A percentile compares a stretch with the other conserved stretches of the same genome.
Conservation (phyloP, 139 green algal species). For the Dunaliella sp. region DNA sequence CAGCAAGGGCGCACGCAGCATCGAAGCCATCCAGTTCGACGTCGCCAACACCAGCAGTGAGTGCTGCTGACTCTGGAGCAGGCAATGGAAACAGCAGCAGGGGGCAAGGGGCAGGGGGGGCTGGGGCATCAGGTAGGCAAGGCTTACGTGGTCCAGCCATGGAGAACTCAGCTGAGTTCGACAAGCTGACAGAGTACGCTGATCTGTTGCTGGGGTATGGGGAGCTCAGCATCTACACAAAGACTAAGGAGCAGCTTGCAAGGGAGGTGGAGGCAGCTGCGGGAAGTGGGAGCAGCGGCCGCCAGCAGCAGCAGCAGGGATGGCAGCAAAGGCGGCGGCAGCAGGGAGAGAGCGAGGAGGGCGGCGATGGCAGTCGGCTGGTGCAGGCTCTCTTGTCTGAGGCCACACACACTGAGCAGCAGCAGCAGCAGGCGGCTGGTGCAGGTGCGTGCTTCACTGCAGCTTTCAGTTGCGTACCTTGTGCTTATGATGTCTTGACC, state of each 20-base stretch:
- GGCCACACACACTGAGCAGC: background rate
- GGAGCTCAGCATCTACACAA: background rate
- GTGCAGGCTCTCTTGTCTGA: background rate
- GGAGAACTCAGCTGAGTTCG: conserved; percentile 1
- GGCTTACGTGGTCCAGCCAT: background rate
- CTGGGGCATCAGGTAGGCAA: background rate
- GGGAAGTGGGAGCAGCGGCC: background rate
- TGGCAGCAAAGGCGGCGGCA: background rate
- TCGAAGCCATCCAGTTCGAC: background rate
- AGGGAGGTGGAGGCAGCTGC: background rate
- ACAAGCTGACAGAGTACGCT: conserved; percentile 6
- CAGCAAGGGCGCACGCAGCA: background rate
- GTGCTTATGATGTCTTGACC: no score
- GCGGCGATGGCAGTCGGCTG: background rate
- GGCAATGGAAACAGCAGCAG: background rate
- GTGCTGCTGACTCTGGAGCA: no score
- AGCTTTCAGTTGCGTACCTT: no score
- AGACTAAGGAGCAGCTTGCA: background rate
- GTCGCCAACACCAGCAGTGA: no score
- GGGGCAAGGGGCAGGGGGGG: background rate
- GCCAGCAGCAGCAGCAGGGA: background rate
- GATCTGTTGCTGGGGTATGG: conserved; percentile 23
- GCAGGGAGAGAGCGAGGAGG: background rate
- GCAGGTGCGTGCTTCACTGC: background rate
- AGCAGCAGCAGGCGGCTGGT: background rate